Conservation (phyloP, 192 early-diverging fungal genomes). For the Coemansia sp. region DNA sequence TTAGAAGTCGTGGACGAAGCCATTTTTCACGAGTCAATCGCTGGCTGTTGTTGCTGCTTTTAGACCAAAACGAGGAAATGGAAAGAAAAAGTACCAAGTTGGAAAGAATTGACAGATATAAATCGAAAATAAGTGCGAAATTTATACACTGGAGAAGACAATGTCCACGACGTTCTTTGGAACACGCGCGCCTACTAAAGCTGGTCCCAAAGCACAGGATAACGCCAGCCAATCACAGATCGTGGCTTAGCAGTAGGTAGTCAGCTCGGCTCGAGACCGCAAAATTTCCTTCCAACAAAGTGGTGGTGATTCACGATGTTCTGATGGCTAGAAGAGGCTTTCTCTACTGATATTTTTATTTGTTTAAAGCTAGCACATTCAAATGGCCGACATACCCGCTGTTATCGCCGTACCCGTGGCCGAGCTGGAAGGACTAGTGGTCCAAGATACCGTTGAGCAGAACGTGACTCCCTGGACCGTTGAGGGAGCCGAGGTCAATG, state of each 20-base stretch:
- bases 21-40: constrained; percentile 4
- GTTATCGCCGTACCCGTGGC: neutral
- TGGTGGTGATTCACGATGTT: neutral
- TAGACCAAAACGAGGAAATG: neutral
- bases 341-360: neutral
- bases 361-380: neutral
- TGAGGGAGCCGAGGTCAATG: constrained; percentile 86
- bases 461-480: constrained; percentile 90
- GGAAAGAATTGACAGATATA: neutral
- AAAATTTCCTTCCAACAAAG: neutral
- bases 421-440: constrained; percentile 16
- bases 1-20: constrained; percentile 9
- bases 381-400: constrained; percentile 6
- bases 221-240: neutral
- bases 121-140: neutral
- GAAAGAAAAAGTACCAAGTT: neutral
- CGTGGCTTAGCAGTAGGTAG: neutral
- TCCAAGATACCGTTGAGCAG: constrained; percentile 13
- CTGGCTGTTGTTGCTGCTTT: neutral
- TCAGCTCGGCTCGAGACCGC: neutral
- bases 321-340: neutral
- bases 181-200: neutral
- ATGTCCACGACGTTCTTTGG: neutral
- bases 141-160: neutral
- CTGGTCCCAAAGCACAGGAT: neutral